A percentile compares a stretch with the other conserved stretches of the same genome.
Conservation (phyloP, 1,139 yeast species). For the Pichia norvegensis region DNA sequence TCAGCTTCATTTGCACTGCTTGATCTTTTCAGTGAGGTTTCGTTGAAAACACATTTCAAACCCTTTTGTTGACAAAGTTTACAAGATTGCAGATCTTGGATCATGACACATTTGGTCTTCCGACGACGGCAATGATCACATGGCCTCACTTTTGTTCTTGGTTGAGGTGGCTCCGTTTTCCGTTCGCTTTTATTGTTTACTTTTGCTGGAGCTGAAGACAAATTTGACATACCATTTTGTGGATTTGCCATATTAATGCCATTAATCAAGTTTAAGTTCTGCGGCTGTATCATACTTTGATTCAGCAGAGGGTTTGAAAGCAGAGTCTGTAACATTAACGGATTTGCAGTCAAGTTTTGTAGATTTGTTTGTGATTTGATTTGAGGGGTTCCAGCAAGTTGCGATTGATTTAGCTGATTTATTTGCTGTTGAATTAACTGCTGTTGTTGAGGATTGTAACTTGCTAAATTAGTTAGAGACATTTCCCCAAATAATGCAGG, state of each 20-base stretch:
- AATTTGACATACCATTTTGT: neutral
- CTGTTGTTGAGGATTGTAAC: constrained; percentile 7
- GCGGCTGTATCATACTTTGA: neutral
- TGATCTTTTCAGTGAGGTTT: constrained; percentile 24
- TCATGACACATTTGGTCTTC: constrained; percentile 56
- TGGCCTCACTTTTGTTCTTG: constrained; percentile 34
- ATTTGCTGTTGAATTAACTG: constrained; percentile 10
- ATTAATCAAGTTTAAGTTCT: neutral
- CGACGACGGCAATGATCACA: constrained; percentile 67
- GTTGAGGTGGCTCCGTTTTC: constrained; percentile 26
- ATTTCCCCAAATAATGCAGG: constrained; percentile 1
- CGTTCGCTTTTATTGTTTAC: neutral
- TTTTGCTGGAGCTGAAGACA: neutral
- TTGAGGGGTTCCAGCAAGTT: neutral
- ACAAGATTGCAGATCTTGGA: constrained; percentile 52
- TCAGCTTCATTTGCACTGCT: constrained; percentile 13
- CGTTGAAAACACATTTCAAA: constrained; percentile 51
- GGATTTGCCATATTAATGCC: neutral
- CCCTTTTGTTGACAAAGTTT: constrained; percentile 64
- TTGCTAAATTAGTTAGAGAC: constrained; percentile 4
- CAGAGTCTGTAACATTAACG: neutral
- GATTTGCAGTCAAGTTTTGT: neutral
- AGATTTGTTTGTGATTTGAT: neutral
- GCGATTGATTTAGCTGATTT: constrained; percentile 10
- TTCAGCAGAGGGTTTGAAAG: neutral